These are phyloP conservation scores for Zopfia rhizophila DNA, from an alignment of 2,329 filamentous ascomycete genomes.

Conservation along the genomic window DNA sequence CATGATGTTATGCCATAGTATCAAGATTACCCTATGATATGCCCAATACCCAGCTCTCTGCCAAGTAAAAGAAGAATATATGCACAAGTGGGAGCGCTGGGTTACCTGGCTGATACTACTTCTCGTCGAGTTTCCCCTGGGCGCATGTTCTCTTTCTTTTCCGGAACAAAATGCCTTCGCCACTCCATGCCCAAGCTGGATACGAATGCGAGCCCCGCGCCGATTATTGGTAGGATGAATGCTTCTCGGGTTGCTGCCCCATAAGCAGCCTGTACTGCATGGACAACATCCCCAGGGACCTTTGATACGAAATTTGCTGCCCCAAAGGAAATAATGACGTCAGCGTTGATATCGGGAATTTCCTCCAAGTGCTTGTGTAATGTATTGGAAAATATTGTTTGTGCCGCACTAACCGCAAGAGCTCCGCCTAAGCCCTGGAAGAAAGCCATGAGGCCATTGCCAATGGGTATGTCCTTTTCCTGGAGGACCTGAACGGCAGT, in stretches of 20 bases:
- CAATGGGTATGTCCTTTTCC: constrained; percentile 10
- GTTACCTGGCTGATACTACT: too few species aligned
- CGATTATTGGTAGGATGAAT: constrained; percentile 1
- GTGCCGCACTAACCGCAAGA: constrained; percentile 69
- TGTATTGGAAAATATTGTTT: constrained; percentile 72
- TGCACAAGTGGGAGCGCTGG: too few species aligned
- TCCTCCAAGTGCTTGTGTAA: constrained; percentile 57
- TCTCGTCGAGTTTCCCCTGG: too few species aligned
- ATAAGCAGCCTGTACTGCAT: constrained; percentile 1
- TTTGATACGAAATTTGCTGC: neutral
- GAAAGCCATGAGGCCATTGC: constrained; percentile 59
- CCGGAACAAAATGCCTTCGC: too few species aligned
- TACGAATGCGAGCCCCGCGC: neutral
- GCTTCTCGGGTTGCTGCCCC: constrained; percentile 1
- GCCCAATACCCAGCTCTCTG: too few species aligned
- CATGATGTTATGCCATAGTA: too few species aligned
- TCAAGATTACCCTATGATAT: too few species aligned
- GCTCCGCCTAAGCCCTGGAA: constrained; percentile 72
- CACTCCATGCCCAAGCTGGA: neutral
- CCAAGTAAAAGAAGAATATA: too few species aligned
- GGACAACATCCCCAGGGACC: neutral
- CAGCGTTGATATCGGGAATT: constrained; percentile 5
- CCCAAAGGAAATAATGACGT: constrained; percentile 6
- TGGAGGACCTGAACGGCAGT: constrained; percentile 46
- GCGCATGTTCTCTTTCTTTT: too few species aligned